Percentiles rank a stretch among this genome's conserved stretches.
Evolutionary conservation across 441 rosid genomes (phyloP).

Genomic region (Euphorbia schlechtendalii): DNA sequence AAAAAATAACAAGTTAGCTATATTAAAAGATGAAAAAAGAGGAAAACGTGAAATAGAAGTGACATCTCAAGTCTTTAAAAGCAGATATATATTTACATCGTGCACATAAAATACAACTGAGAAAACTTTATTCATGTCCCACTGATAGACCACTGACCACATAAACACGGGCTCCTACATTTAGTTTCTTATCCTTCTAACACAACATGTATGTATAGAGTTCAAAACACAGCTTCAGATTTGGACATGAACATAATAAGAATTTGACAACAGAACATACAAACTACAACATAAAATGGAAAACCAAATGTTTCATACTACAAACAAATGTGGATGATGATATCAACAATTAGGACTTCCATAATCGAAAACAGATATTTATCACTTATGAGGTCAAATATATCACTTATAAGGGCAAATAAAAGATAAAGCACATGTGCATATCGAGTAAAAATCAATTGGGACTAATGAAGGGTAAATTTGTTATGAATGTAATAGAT

Average conservation of each 20-base stretch:
- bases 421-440: background rate
- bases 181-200: background rate
- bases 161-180: background rate
- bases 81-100: background rate
- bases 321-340: background rate
- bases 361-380: background rate
- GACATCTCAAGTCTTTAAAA: background rate
- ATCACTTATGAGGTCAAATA: background rate
- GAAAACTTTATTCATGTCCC: background rate
- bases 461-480: background rate
- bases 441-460: background rate
- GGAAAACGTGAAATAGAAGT: background rate
- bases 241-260: background rate
- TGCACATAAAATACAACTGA: background rate
- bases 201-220: background rate
- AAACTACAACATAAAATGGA: background rate
- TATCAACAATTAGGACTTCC: background rate
- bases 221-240: background rate
- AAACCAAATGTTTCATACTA: background rate
- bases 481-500: background rate
- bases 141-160: background rate
- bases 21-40: background rate
- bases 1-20: slow-evolving; percentile 8
- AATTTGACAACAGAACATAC: background rate
- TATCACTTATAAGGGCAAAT: background rate